Evolutionary conservation across 345 rosid genomes (phyloP), one percentile per base, ranked within the genome.

Genomic region (Acer saccharum): DNA sequence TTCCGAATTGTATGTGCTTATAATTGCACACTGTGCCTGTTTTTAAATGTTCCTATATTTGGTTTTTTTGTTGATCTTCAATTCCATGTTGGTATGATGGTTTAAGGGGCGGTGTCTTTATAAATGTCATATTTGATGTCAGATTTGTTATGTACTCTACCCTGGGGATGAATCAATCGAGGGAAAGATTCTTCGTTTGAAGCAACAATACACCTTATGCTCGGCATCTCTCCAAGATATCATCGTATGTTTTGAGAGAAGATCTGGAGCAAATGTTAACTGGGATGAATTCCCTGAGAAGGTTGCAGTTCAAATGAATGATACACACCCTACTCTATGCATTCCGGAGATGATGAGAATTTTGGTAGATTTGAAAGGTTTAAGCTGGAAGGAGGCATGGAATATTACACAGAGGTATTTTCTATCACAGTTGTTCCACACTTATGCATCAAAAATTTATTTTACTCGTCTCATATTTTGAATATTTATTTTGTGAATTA

Each of bases 151-250:
- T 76, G 74, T 88, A 80, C 94, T 92, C 73, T 92, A 92, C 76
- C 97, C 97, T 27, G 97, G 97, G 73, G 97, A 92, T 87, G 94
- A 89, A 72, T 89, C 97, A 12, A 21, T 46, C 58, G 93, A 92
- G 83, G 97, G 97, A 61, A 90, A 92, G 86, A 76, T 84, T 63
- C 93, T 92, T 63, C 93, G 97, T 63, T 83, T 92, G 85, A 90
- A 92, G 87, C 97, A 92, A 83, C 97, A 92, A 58, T 92, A 90
- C 74, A 90, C 93, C 81, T 81, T 92, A 71, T 92, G 94, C 78
- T 92, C 97, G 50, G 97, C 97, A 63, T 92, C 97, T 73, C 88
- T 92, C 50, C 94, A 92, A 78, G 97, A 90, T 84, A 90, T 92
- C 39, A 73, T 92, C 78, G 83, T 87, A 58, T 84, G 89, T 64